Evolutionary conservation across 2,329 filamentous ascomycete genomes (phyloP), one percentile per base, ranked within the genome.

Genomic region (Penicillium sp.): DNA sequence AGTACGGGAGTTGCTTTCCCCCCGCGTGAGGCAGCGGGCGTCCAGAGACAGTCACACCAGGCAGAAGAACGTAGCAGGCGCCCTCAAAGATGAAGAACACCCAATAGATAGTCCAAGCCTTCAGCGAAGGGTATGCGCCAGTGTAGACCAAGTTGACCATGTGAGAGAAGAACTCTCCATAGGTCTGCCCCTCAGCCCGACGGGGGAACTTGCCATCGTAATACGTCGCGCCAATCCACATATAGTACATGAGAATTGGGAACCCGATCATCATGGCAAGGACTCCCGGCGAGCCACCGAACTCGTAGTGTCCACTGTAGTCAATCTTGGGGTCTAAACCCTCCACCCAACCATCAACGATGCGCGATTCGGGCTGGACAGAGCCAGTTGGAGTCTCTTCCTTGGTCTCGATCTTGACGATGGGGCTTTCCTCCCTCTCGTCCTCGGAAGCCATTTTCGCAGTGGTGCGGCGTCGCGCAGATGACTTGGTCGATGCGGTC

Each of bases 201-300:
- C 74, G 72, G 12, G 93, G 93, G 44, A 94, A 76, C 54, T 86
- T 83, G 59, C 91, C 91, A 65, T 89, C 76, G 73, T 96, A 98
- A 73, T 91, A 95, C 43, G 85, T 90, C 32, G 91, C 87, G 43
- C 93, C 93, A 69, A 95, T 84, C 90, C 90, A 97, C 90, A 98
- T 95, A 74, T 96, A 97, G 80, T 88, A 96, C 91, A 97, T 97
- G 60, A 98, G 79, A 34, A 84, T 53, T n/a, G 93, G 93, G 71
- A 97, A 98, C 39, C 86, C 82, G 53, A 90, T 78, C 89, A 97
- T 97, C 81, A 96, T 90, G 57, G 80, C 75, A 12, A 80, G 72
- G 37, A 90, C 85, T 47, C 93, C 91, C n/a, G 79, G 66, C 3
- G 88, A 84, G 49, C 93, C 93, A 54, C 91, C 91, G 65, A 97